phyloP scores from a whole-genome alignment of 306 rosid species.

The Geum urbanum region DNA sequence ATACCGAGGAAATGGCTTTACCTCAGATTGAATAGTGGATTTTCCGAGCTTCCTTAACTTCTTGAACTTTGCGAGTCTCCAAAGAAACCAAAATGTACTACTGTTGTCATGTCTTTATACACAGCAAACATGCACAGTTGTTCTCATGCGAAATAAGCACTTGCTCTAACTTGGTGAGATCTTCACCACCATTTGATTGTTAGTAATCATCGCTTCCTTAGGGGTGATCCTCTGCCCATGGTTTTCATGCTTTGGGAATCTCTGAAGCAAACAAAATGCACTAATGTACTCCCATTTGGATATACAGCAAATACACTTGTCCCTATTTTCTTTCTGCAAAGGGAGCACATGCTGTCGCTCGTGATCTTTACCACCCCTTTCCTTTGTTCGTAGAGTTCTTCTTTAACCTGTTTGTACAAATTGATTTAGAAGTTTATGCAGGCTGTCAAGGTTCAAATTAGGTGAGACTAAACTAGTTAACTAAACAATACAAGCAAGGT shows the following conservation, averaged over 20 bases:
- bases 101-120: constrained; percentile 67
- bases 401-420: constrained; percentile 62
- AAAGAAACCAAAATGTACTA: constrained; percentile 82
- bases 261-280: constrained; percentile 89
- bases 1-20: background rate
- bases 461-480: background rate
- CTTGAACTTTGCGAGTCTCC: constrained; percentile 81
- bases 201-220: constrained; percentile 25
- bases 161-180: constrained; percentile 57
- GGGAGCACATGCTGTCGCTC: constrained; percentile 88
- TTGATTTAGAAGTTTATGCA: background rate
- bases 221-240: constrained; percentile 56
- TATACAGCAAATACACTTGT: constrained; percentile 89
- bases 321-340: constrained; percentile 93
- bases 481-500: constrained; percentile 14
- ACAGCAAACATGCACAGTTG: constrained; percentile 76
- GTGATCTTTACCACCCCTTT: constrained; percentile 67
- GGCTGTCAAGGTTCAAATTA: background rate
- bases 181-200: constrained; percentile 34
- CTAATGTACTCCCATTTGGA: constrained; percentile 88
- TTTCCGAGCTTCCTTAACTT: constrained; percentile 49
- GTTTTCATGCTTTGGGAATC: constrained; percentile 94
- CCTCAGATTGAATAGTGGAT: background rate
- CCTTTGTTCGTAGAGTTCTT: constrained; percentile 75
- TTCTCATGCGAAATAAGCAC: constrained; percentile 85